These are phyloP conservation scores for Hygrophorus russula DNA, from an alignment of 768 basidiomycete species.

Conservation along the genomic window DNA sequence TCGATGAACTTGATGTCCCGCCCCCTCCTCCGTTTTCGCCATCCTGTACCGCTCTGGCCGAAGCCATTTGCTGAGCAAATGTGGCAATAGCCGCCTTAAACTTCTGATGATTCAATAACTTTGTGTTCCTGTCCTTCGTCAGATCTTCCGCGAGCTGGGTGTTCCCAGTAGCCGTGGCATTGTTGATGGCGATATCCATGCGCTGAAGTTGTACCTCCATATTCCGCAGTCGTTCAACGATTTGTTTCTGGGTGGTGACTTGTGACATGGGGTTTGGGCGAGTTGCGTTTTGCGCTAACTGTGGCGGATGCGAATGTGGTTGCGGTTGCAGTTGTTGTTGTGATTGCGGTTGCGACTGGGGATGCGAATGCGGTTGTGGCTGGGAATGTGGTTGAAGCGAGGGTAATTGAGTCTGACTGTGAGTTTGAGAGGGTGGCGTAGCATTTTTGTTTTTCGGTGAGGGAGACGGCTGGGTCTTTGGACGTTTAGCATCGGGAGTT, in stretches of 20 bases:
- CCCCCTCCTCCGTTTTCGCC: slow-evolving; percentile 6
- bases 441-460: slow-evolving; percentile 12
- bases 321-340: slow-evolving; percentile 14
- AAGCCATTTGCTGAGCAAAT: slow-evolving; percentile 3
- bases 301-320: slow-evolving; percentile 7
- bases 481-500: slow-evolving; percentile 37
- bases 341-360: slow-evolving; percentile 10
- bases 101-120: slow-evolving; percentile 3
- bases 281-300: background rate
- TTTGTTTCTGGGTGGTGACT: background rate
- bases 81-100: slow-evolving; percentile 3
- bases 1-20: background rate
- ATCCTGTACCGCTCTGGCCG: slow-evolving; percentile 6
- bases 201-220: slow-evolving; percentile 9
- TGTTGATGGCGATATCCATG: slow-evolving; percentile 7
- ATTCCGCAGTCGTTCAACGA: slow-evolving; percentile 8
- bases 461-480: slow-evolving; percentile 15
- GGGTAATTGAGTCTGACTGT: background rate
- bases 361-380: slow-evolving; percentile 11
- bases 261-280: background rate
- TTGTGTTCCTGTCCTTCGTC: slow-evolving; percentile 8
- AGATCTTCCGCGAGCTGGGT: slow-evolving; percentile 8
- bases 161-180: slow-evolving; percentile 12
- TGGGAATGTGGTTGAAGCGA: slow-evolving; percentile 13
- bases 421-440: slow-evolving; percentile 9